These are phyloP conservation scores for Spinellus fusiger DNA, from an alignment of 192 early-diverging fungal genomes.

Conservation along the genomic window DNA sequence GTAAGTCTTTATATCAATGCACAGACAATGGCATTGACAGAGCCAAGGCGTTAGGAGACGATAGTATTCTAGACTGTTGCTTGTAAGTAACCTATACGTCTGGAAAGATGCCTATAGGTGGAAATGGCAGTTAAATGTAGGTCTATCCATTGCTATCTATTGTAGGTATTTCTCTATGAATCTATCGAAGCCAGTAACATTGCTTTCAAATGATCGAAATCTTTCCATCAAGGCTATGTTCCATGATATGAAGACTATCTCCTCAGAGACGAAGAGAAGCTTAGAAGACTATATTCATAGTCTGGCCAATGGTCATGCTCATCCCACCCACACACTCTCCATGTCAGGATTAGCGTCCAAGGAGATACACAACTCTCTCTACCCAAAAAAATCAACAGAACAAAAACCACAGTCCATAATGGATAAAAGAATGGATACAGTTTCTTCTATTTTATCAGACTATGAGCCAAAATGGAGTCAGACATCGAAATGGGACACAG, in stretches of 20 bases:
- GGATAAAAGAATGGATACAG: too few relatives aligned
- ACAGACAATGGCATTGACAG: background rate
- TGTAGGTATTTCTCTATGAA: constrained; percentile 23
- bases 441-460: too few relatives aligned
- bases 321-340: background rate
- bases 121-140: background rate
- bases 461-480: background rate
- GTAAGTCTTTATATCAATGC: background rate
- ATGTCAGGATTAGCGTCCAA: too few relatives aligned
- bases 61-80: constrained; percentile 55
- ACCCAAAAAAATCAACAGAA: too few relatives aligned
- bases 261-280: constrained; percentile 7
- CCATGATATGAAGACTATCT: constrained; percentile 40
- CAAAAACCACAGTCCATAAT: background rate
- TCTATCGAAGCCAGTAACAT: constrained; percentile 18
- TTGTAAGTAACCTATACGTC: constrained; percentile 24
- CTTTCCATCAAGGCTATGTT: constrained; percentile 52
- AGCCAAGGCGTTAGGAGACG: constrained; percentile 36
- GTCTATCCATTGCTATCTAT: background rate
- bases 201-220: constrained; percentile 56
- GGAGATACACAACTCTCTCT: too few relatives aligned
- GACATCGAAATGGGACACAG: background rate
- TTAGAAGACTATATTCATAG: background rate
- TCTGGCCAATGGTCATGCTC: too few relatives aligned
- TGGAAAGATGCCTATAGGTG: background rate